A percentile compares a stretch with the other conserved stretches of the same genome.
phyloP scores from a whole-genome alignment of 352 stramenopile species.

The Globisporangium radiosum region DNA sequence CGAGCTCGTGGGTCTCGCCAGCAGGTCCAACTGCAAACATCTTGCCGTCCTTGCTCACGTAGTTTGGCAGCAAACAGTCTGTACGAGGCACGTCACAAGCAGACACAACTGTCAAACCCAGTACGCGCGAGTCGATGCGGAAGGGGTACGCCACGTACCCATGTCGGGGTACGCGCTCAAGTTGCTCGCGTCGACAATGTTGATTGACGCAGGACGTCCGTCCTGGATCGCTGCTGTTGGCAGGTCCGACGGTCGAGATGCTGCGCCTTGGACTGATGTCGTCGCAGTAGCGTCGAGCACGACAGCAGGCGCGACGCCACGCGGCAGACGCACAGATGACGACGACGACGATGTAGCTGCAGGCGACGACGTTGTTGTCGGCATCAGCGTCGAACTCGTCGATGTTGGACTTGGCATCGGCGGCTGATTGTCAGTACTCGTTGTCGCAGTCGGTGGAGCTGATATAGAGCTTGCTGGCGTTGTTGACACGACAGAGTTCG shows the following conservation, averaged over 20 bases:
- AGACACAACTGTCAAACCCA: too few species aligned
- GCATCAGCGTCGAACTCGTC: not conserved
- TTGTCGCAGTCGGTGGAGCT: too few species aligned
- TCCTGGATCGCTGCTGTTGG: slow-evolving; percentile 7
- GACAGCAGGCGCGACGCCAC: not conserved
- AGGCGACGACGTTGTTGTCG: slow-evolving; percentile 1
- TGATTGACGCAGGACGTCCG: not conserved
- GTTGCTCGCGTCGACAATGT: slow-evolving; percentile 3
- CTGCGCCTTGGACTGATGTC: not conserved
- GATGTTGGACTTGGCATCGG: not conserved
- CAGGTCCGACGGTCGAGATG: not conserved
- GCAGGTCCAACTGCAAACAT: slow-evolving; percentile 14
- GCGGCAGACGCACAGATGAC: not conserved
- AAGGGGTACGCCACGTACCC: not conserved
- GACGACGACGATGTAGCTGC: not conserved
- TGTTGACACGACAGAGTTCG: not conserved
- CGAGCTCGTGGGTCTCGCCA: slow-evolving; percentile 10
- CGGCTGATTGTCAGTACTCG: not conserved
- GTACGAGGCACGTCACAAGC: not conserved
- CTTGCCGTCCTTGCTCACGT: slow-evolving; percentile 20
- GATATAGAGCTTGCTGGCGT: not conserved
- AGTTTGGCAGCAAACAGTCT: slow-evolving; percentile 16
- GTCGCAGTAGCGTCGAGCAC: not conserved
- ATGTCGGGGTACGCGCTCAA: slow-evolving; percentile 7
- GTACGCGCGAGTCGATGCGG: too few species aligned